Evolutionary conservation across 2,329 filamentous ascomycete genomes (phyloP).

Genomic region (Hypoxylon rubiginosum): DNA sequence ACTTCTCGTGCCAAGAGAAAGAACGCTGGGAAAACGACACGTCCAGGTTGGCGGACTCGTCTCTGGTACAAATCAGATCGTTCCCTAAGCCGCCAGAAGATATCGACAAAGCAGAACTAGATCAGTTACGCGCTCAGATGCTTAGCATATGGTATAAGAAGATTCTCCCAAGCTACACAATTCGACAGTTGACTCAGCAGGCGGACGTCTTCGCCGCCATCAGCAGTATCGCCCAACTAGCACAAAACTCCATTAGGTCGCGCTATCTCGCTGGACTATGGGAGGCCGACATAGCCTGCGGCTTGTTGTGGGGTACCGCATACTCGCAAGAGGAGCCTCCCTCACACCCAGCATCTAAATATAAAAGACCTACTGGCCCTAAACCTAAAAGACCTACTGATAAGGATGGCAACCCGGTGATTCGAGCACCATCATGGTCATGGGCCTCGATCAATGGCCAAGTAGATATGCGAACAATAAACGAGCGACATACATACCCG

Average conservation of each 20-base stretch:
- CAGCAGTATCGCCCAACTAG: conserved; percentile 40
- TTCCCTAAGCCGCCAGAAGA: conserved; percentile 12
- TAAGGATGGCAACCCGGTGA: conserved; percentile 9
- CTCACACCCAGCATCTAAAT: no score
- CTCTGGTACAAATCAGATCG: conserved; percentile 8
- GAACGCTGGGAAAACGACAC: conserved; percentile 33
- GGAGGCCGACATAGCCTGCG: conserved; percentile 44
- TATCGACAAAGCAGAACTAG: neutral
- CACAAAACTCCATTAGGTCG: conserved; percentile 32
- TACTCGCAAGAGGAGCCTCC: conserved; percentile 1
- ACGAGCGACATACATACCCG: conserved; percentile 11
- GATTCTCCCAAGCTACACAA: conserved; percentile 30
- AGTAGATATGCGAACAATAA: neutral
- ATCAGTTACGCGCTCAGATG: conserved; percentile 10
- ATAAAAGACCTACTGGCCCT: no score
- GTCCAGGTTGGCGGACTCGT: conserved; percentile 15
- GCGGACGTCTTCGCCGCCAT: conserved; percentile 43
- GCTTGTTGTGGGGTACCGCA: conserved; percentile 40
- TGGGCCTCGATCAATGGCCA: conserved; percentile 42
- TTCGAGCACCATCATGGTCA: conserved; percentile 43
- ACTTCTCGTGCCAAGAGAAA: conserved; percentile 37
- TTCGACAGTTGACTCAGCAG: conserved; percentile 33
- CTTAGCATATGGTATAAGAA: conserved; percentile 39
- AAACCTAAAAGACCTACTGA: conserved; percentile 20
- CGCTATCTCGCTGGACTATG: conserved; percentile 45